A percentile compares a stretch with the other conserved stretches of the same genome.
Evolutionary conservation across 345 rosid species (phyloP).

Genomic region (Durio zibethinus): DNA sequence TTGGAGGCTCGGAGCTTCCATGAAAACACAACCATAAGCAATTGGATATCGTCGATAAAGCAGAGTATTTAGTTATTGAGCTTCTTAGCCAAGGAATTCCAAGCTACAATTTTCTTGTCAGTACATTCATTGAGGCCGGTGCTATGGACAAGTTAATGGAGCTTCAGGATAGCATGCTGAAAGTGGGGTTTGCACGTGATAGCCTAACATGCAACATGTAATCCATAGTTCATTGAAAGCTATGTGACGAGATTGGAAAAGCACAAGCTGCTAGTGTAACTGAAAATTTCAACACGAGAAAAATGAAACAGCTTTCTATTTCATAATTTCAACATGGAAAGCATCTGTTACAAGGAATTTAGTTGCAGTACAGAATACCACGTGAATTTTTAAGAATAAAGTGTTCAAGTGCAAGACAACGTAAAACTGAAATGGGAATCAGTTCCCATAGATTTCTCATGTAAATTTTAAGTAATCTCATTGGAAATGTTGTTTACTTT

Average conservation of each 20-base stretch:
- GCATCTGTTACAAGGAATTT: background rate
- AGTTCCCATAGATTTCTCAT: background rate
- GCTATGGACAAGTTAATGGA: slow-evolving; percentile 43
- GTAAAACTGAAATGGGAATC: background rate
- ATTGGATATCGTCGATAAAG: slow-evolving; percentile 44
- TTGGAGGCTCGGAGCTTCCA: too few species aligned
- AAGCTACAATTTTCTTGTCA: slow-evolving; percentile 53
- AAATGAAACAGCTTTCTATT: too few species aligned
- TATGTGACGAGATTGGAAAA: slow-evolving; percentile 6
- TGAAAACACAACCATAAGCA: slow-evolving; percentile 13
- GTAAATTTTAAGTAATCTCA: background rate
- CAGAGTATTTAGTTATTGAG: slow-evolving; percentile 50
- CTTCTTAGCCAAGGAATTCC: slow-evolving; percentile 56
- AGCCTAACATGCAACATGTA: slow-evolving; percentile 46
- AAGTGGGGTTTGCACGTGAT: slow-evolving; percentile 65
- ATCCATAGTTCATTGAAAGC: slow-evolving; percentile 42
- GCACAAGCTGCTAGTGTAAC: slow-evolving; percentile 1
- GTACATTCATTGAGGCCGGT: slow-evolving; percentile 39
- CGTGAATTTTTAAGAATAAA: background rate
- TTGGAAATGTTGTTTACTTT: background rate
- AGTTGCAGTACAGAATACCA: background rate
- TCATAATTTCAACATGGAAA: background rate
- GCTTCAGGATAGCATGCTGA: slow-evolving; percentile 63
- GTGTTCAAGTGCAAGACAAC: background rate
- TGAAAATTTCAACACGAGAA: background rate